These are phyloP conservation scores for Fusarium napiforme DNA, from an alignment of 2,329 filamentous ascomycete genomes.

Conservation along the genomic window DNA sequence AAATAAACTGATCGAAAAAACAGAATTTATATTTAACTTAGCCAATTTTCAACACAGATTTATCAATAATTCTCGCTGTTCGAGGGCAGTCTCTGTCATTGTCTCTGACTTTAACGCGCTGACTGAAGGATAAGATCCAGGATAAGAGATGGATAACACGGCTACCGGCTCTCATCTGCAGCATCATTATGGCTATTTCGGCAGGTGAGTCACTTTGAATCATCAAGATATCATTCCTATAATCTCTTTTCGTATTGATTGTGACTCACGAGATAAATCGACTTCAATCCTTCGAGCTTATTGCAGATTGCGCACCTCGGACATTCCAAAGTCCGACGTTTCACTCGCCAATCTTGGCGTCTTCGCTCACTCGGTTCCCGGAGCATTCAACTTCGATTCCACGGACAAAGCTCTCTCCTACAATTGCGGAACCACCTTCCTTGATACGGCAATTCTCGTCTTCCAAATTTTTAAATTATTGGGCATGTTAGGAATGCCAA, in stretches of 20 bases:
- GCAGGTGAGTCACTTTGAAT: conserved; percentile 2
- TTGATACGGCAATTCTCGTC: background rate
- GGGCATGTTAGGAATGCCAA: rapidly evolving
- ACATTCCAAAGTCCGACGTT: background rate
- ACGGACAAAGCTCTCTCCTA: too few relatives aligned
- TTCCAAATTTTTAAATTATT: background rate
- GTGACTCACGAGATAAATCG: conserved; percentile 3
- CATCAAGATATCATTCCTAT: background rate
- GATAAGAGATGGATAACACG: background rate
- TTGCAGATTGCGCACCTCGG: conserved; percentile 9
- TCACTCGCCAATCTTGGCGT: background rate
- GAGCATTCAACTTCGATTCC: background rate
- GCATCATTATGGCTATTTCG: background rate
- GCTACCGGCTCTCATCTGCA: background rate
- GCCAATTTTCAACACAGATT: too few relatives aligned
- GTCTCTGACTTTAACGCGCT: background rate
- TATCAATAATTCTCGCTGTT: background rate
- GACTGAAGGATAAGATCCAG: background rate
- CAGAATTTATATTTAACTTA: too few relatives aligned
- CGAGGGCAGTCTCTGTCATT: background rate
- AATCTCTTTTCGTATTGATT: background rate
- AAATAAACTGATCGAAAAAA: rapidly evolving
- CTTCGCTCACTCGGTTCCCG: background rate
- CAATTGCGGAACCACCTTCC: rapidly evolving
- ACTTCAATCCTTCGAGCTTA: background rate